phyloP scores from a whole-genome alignment of 192 early-diverging fungal species.

The Diversispora eburnea region DNA sequence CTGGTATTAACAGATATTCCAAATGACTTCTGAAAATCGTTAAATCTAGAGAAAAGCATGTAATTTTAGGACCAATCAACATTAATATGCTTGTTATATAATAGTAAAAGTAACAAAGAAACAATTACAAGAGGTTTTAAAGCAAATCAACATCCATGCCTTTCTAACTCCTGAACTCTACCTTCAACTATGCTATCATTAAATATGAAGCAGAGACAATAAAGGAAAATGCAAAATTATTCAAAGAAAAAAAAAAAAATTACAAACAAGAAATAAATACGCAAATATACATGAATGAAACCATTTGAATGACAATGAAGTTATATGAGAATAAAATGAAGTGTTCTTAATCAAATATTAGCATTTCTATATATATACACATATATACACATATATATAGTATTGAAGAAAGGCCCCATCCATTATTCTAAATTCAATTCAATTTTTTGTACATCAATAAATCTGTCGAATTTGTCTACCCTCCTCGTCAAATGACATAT shows the following conservation, averaged over 20 bases:
- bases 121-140: neutral
- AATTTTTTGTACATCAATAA: neutral
- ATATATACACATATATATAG: neutral
- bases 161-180: neutral
- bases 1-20: neutral
- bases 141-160: neutral
- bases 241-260: slow-evolving; percentile 1
- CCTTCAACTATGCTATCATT: neutral
- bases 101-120: neutral
- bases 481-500: slow-evolving; percentile 46
- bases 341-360: neutral
- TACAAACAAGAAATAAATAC: neutral
- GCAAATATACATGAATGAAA: neutral
- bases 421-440: neutral
- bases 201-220: neutral
- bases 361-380: slow-evolving; percentile 5
- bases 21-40: slow-evolving; percentile 10
- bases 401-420: neutral
- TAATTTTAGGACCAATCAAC: neutral
- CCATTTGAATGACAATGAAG: slow-evolving; percentile 1
- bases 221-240: neutral
- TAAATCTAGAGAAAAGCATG: slow-evolving; percentile 9
- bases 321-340: neutral
- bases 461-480: slow-evolving; percentile 31
- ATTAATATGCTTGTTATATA: slow-evolving; percentile 1